Conservation (phyloP, 371 early-diverging fungal species). For the Mortierella sp. region DNA sequence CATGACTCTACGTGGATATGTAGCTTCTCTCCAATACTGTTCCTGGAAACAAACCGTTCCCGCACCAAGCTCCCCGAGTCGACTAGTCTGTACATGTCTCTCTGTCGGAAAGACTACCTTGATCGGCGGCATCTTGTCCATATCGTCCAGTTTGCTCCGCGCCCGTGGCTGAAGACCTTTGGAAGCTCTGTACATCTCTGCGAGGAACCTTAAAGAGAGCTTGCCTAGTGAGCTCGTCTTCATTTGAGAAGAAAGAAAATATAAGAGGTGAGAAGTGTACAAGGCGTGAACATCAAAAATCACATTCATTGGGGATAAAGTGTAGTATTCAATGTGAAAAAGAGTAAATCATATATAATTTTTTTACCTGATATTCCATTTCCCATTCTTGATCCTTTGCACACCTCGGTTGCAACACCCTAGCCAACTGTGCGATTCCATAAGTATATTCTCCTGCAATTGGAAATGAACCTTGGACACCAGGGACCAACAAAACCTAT, state of each 20-base stretch:
- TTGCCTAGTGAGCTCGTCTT: conserved; percentile 38
- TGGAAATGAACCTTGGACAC: conserved; percentile 27
- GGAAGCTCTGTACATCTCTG: conserved; percentile 15
- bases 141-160: conserved; percentile 7
- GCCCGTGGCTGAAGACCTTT: conserved; percentile 9
- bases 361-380: conserved; percentile 32
- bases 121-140: conserved; percentile 26
- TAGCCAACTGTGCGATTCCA: conserved; percentile 25
- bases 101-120: conserved; percentile 47
- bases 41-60: conserved; percentile 24
- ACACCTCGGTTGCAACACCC: conserved; percentile 11
- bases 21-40: conserved; percentile 17
- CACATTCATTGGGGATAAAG: no score
- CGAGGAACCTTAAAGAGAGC: conserved; percentile 16
- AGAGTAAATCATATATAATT: background rate
- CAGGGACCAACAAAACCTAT: conserved; percentile 29
- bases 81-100: conserved; percentile 12
- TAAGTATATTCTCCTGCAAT: conserved; percentile 8
- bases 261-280: background rate
- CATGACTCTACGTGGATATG: conserved; percentile 27
- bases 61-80: conserved; percentile 26
- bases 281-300: background rate
- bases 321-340: no score
- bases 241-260: background rate
- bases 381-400: conserved; percentile 11